These are phyloP conservation scores for Phaeosphaeriaceae sp. DNA, from an alignment of 2,329 filamentous ascomycete genomes.

Conservation along the genomic window DNA sequence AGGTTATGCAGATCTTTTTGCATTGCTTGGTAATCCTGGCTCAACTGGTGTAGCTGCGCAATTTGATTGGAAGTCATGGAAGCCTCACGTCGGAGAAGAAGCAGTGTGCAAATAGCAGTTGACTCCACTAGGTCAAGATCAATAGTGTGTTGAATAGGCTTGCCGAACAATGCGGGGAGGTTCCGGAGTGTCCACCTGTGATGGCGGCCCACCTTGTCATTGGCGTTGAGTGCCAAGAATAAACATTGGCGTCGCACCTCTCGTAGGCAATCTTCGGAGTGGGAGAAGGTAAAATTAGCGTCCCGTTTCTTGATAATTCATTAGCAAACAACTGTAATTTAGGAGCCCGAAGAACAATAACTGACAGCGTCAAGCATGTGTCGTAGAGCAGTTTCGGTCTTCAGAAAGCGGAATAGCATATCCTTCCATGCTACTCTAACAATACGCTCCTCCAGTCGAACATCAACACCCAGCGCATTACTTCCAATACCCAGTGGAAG, in stretches of 20 bases:
- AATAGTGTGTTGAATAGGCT: constrained; percentile 10
- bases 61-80: constrained; percentile 19
- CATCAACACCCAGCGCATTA: constrained; percentile 11
- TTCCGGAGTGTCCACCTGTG: constrained; percentile 31
- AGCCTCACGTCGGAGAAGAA: constrained; percentile 34
- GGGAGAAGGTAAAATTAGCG: constrained; percentile 26
- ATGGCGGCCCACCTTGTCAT: constrained; percentile 16
- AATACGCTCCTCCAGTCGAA: constrained; percentile 6
- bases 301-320: constrained; percentile 15
- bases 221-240: constrained; percentile 17
- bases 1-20: constrained; percentile 13
- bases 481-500: constrained; percentile 16
- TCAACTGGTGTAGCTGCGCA: constrained; percentile 23
- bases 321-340: too few species aligned
- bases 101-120: constrained; percentile 22
- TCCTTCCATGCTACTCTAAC: constrained; percentile 31
- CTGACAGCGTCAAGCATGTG: constrained; percentile 27
- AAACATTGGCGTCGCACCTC: constrained; percentile 32
- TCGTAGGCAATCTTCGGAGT: constrained; percentile 37
- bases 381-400: constrained; percentile 27
- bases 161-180: constrained; percentile 31
- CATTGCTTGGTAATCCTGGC: constrained; percentile 27
- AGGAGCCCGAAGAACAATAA: too few species aligned
- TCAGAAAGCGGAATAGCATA: constrained; percentile 31
- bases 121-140: constrained; percentile 24